Evolutionary conservation across 305 asterid species (phyloP), one percentile per base, ranked within the genome.

Genomic region (Plantago lanceolata): DNA sequence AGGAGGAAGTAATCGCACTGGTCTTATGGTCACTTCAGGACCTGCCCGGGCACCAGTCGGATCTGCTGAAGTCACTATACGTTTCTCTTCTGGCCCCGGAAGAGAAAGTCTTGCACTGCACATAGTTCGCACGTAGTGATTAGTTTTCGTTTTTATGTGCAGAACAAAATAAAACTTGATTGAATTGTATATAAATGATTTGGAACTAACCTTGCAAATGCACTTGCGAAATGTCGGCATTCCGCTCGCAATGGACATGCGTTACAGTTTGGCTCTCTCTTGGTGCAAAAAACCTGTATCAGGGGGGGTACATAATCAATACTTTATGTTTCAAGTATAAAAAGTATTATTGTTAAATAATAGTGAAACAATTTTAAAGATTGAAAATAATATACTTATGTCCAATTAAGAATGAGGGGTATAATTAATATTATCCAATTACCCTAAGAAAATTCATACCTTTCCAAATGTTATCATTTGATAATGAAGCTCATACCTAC

Each of bases 401-500:
- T n/a, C n/a, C n/a, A n/a, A n/a, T n/a, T n/a, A n/a, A n/a, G n/a
- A n/a, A n/a, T n/a, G n/a, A n/a, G n/a, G n/a, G n/a, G n/a, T n/a
- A n/a, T n/a, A n/a, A n/a, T n/a, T n/a, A n/a, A n/a, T n/a, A n/a
- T n/a, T n/a, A n/a, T n/a, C n/a, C n/a, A n/a, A n/a, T n/a, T n/a
- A n/a, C n/a, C n/a, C n/a, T n/a, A n/a, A n/a, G n/a, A n/a, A n/a
- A n/a, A n/a, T n/a, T n/a, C 79, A 48, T 80, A 92, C 98, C 96
- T 93, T 93, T 65, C 98, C 98, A 67, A 93, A 93, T 61, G 98
- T 93, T 63, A 93, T 93, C 97, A 93, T 82, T 76, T 93, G 98
- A 73, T 93, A 89, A 78, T 93, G 98, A 63, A 93, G 85, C 77
- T 93, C 98, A 69, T 93, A 93, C 86, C 98, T 92, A 88, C 66